phyloP scores from a whole-genome alignment of 345 rosid species.

The Angophora floribunda region DNA sequence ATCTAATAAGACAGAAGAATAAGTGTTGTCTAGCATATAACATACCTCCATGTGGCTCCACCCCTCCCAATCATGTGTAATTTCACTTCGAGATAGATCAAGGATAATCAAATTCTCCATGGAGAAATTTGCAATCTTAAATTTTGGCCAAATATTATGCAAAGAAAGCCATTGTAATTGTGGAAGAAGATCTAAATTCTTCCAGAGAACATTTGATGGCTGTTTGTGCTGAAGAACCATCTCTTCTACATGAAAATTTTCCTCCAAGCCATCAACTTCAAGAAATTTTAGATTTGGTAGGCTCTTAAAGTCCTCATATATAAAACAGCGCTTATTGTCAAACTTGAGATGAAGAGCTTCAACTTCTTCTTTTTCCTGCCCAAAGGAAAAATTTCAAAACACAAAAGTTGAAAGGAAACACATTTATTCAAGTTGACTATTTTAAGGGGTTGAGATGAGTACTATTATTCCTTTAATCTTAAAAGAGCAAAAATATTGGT shows the following conservation, averaged over 20 bases:
- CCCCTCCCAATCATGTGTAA: neutral
- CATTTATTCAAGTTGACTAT: neutral
- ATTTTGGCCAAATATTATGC: neutral
- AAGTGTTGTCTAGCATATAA: neutral
- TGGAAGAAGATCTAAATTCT: neutral
- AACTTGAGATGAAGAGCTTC: no score
- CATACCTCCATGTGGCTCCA: neutral
- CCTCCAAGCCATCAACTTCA: no score
- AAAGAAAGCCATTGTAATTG: neutral
- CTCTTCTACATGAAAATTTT: rapidly evolving
- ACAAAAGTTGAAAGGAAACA: neutral
- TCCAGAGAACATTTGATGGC: no score
- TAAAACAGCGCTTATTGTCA: no score
- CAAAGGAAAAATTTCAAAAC: neutral
- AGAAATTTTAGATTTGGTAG: no score
- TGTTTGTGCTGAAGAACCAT: rapidly evolving
- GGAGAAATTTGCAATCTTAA: neutral
- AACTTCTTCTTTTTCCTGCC: no score
- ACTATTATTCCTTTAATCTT: neutral
- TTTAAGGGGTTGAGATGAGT: neutral
- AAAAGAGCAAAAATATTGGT: no score
- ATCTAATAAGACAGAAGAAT: rapidly evolving
- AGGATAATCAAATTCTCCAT: neutral
- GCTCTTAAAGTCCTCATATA: no score
- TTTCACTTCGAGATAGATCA: neutral